phyloP scores from a whole-genome alignment of 2,329 filamentous ascomycete species.

The Dactylellina drechsleri region DNA sequence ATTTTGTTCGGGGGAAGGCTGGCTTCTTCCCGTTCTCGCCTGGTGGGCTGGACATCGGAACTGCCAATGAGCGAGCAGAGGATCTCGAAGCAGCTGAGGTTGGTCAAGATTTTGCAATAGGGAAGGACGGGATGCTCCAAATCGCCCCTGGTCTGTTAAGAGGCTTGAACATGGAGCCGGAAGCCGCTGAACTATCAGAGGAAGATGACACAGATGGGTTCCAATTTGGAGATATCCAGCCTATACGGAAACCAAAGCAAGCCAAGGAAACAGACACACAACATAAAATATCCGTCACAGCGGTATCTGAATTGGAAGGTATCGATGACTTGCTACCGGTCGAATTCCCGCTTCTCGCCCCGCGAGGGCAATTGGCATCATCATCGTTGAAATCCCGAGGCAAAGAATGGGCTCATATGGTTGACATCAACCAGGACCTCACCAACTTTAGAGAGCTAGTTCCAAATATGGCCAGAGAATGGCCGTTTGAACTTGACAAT shows the following conservation, averaged over 20 bases:
- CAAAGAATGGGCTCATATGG: conserved; percentile 97
- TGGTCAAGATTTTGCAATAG: conserved; percentile 64
- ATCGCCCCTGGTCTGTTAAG: conserved; percentile 82
- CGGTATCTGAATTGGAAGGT: conserved; percentile 67
- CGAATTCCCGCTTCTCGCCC: conserved; percentile 91
- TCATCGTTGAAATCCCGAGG: conserved; percentile 70
- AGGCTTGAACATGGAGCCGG: conserved; percentile 76
- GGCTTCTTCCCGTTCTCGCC: conserved; percentile 95
- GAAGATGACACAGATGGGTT: conserved; percentile 65
- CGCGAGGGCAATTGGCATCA: conserved; percentile 78
- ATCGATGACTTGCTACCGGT: conserved; percentile 89
- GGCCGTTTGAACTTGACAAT: conserved; percentile 96
- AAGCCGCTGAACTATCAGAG: conserved; percentile 67
- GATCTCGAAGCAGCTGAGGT: conserved; percentile 81
- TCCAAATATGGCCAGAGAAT: conserved; percentile 93
- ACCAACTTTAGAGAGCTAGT: conserved; percentile 94
- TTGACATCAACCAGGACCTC: conserved; percentile 91
- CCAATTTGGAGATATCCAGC: conserved; percentile 58
- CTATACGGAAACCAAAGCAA: conserved; percentile 59
- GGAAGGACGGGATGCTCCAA: conserved; percentile 80
- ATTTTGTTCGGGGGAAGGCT: conserved; percentile 91
- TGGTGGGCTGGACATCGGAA: conserved; percentile 80
- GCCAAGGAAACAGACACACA: conserved; percentile 67
- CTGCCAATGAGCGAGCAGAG: conserved; percentile 78
- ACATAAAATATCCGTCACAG: conserved; percentile 59